Base-by-base conservation (phyloP, 192 early-diverging fungal species). In the Spizellomyces sp. region DNA sequence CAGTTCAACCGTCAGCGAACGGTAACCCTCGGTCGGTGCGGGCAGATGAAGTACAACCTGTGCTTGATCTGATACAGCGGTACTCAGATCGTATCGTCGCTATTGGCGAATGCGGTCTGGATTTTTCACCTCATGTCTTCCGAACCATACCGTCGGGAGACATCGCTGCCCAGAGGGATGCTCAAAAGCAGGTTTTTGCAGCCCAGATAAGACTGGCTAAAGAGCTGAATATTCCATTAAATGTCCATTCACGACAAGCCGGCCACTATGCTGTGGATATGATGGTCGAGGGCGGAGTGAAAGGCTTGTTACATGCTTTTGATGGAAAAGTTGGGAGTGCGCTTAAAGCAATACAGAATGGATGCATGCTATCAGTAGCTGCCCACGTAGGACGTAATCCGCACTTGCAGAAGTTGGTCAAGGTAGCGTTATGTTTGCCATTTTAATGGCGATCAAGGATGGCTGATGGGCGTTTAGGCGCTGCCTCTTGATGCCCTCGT, bases 171-270 rank as follows among this genome's bases (percentile, higher is more conserved):
- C 15, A 17, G 10, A 0, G 45, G 45, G 58, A 66, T 5, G 41
- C 47, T 14, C 82, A 82, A 57, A 45, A 67, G 47, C 15, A 75
- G 22, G 77, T 80, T 9, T 86, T 86, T 64, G 17, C 14, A 21
- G 12, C 45, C 8, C 84, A 81, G 46, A 44, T 80, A 21, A 8
- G 14, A 5, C 17, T 80, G 8, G 81, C 84, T 5, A 69, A 62
- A 27, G 46, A 58, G 48, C 59, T 62, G 41, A 45, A 45, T 5
- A 70, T 86, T 4, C 76, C 77, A 8, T 67, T 86, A 44, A 81
- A 81, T 58, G 78, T 83, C 17, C 84, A 86, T 58, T 83, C 84
- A 5, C 71, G 84, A 15, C 64, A 79, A 43, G 84, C 84, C 9
- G 84, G 84, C 5, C 81, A 83, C 58, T 77, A 86, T 63, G 79